Evolutionary conservation across 1,284 basidiomycete genomes (phyloP).

Genomic region (Melampsora larici-populina): DNA sequence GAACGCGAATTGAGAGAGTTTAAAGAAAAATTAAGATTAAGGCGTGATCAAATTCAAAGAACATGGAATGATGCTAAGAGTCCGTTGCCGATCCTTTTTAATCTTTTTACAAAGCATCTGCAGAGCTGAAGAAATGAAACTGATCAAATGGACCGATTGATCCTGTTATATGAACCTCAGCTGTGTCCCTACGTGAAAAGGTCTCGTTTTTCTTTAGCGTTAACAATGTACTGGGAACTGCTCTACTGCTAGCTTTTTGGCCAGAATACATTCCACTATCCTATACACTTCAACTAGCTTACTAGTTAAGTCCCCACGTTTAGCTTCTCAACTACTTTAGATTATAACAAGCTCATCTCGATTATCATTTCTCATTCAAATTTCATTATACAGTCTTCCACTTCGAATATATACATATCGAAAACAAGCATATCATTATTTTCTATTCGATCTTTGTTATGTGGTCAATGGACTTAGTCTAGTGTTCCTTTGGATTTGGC

Average conservation of each 20-base stretch:
- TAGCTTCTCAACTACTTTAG: background rate
- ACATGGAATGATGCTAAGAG: constrained; percentile 51
- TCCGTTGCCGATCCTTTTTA: constrained; percentile 36
- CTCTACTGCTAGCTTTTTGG: constrained; percentile 50
- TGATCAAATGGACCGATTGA: background rate
- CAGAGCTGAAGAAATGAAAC: background rate
- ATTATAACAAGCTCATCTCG: background rate
- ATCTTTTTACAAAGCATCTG: background rate
- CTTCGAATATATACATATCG: constrained; percentile 50
- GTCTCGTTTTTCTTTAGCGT: constrained; percentile 52
- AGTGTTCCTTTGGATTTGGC: constrained; percentile 51
- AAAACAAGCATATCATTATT: constrained; percentile 50
- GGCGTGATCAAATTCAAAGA: constrained; percentile 45
- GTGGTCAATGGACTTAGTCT: constrained; percentile 50
- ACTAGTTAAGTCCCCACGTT: constrained; percentile 33
- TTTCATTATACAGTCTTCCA: constrained; percentile 46
- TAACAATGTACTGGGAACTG: constrained; percentile 49
- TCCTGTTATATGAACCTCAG: background rate
- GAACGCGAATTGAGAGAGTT: constrained; percentile 48
- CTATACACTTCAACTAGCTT: constrained; percentile 49
- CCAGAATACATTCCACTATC: constrained; percentile 49
- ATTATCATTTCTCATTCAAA: no score
- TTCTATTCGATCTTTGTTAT: constrained; percentile 51
- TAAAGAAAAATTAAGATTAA: constrained; percentile 45
- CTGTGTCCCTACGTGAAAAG: constrained; percentile 35